Percentiles rank a stretch among this genome's conserved stretches.
These are phyloP conservation scores for Cercospora canescens DNA, from an alignment of 2,329 filamentous ascomycete species.

Conservation along the genomic window DNA sequence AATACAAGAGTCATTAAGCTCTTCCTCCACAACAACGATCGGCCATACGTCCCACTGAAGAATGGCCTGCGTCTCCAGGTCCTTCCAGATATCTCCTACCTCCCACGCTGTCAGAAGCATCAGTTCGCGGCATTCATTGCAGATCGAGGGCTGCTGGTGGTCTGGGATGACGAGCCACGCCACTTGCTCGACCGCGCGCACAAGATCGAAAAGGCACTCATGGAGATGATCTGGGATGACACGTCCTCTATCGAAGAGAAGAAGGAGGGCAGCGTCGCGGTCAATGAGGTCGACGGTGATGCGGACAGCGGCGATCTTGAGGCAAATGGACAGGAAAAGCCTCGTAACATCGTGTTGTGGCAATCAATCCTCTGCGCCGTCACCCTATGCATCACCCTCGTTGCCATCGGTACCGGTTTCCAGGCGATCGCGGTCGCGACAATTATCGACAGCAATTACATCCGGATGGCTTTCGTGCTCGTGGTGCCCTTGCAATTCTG, in stretches of 20 bases:
- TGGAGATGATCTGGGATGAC: constrained; percentile 60
- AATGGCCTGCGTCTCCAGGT: constrained; percentile 63
- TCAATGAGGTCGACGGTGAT: constrained; percentile 33
- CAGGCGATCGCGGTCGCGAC: constrained; percentile 57
- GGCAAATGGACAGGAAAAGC: constrained; percentile 37
- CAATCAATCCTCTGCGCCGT: constrained; percentile 56
- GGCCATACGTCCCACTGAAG: constrained; percentile 59
- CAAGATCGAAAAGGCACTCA: constrained; percentile 54
- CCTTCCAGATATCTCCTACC: constrained; percentile 56
- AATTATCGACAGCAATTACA: constrained; percentile 53
- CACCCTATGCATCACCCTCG: constrained; percentile 55
- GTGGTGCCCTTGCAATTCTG: constrained; percentile 59
- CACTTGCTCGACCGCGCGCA: constrained; percentile 55
- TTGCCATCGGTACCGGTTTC: constrained; percentile 59
- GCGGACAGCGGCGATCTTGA: constrained; percentile 41
- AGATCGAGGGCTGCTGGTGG: constrained; percentile 58
- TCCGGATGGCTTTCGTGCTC: constrained; percentile 56
- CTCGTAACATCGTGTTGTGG: constrained; percentile 55
- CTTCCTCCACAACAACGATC: constrained; percentile 53
- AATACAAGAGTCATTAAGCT: constrained; percentile 65
- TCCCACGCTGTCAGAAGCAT: constrained; percentile 63
- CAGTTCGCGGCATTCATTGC: constrained; percentile 66
- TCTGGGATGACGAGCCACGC: constrained; percentile 64
- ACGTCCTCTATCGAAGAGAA: constrained; percentile 44
- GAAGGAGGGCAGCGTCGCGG: constrained; percentile 42